Evolutionary conservation across 1,139 yeast species (phyloP).

Genomic region (Geotrichum klebahnii): DNA sequence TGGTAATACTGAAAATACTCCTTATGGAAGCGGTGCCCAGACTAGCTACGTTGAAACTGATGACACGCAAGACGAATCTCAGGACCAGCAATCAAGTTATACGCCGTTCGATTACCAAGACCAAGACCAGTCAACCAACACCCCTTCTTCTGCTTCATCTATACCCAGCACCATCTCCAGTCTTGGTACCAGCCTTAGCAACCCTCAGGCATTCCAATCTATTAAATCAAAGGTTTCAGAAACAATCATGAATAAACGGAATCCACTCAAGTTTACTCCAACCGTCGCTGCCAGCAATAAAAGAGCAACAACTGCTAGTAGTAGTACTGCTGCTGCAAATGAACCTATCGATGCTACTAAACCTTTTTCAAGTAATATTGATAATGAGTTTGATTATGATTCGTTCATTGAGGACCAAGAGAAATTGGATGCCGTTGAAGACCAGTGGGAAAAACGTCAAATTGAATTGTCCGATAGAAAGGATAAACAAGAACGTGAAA

Average conservation of each 20-base stretch:
- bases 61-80: neutral
- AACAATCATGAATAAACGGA: conserved; percentile 9
- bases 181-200: neutral
- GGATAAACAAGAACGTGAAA: conserved; percentile 8
- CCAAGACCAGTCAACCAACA: neutral
- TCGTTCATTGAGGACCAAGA: conserved; percentile 25
- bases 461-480: conserved; percentile 1
- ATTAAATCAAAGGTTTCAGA: neutral
- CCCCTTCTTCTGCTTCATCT: neutral
- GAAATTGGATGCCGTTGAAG: conserved; percentile 17
- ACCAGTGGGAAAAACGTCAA: conserved; percentile 4
- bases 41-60: neutral
- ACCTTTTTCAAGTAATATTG: conserved; percentile 23
- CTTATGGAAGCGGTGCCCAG: neutral
- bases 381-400: conserved; percentile 26
- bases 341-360: conserved; percentile 18
- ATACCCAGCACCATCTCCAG: neutral
- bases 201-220: neutral
- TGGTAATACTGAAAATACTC: neutral
- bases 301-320: neutral
- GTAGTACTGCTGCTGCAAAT: neutral
- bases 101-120: conserved; percentile 16
- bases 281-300: neutral
- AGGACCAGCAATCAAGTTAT: too few relatives aligned
- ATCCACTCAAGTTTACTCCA: conserved; percentile 17